Evolutionary conservation across 2,329 filamentous ascomycete species (phyloP), one percentile per base, ranked within the genome.

Genomic region (Beauveria scarabaeidicola): DNA sequence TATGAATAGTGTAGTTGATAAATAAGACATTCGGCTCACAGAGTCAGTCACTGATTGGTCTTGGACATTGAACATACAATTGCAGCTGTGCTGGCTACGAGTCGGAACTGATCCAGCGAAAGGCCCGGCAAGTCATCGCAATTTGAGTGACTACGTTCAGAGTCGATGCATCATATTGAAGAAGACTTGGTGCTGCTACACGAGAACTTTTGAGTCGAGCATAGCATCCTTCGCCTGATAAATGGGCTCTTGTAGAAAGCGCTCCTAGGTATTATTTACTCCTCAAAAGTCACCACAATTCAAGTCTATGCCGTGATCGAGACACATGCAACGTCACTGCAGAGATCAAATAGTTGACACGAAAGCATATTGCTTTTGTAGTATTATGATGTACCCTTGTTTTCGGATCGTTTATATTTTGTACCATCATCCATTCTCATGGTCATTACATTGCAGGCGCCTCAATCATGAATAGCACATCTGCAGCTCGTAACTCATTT

Each of bases 401-500:
- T 44, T 13, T 13, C 9, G 27, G 47, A 36, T 44, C 25, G 44
- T 51, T 43, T 40, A 17, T 25, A 25, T 54, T 52, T 52, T 50
- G 15, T 36, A 36, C 43, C 43, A 27, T 23, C 55, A 44, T 52
- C 50, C 41, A 15, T 15, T 52, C 48, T n/a, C 38, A 59, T 51
- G 27, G 23, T 43, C 48, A 52, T 59, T 32, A 58, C 47, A 29
- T 32, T 53, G 48, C 57, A 52, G 41, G 29, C 23, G 48, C 46
- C 19, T 59, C 48, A 52, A 47, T 46, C 41, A 52, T 59, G 48
- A 59, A 46, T 21, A 53, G 48, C 57, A 44, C 59, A 60, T 44
- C 59, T 51, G 21, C 41, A 58, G 40, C 21, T 63, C 57, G 52
- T 66, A 60, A 61, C 51, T 59, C 60, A 50, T 61, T 63, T 61